These are phyloP conservation scores for grape (Vitis vinifera) DNA, from an alignment of 164 flowering plant species.

Conservation along the genomic window ASM3070453v1 NC_081810.1:7840001-7840500, in stretches of 20 bases:
- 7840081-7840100: slow-evolving; percentile 79
- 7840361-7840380: slow-evolving; percentile 62
- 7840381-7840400: slow-evolving; percentile 93
- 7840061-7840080: slow-evolving; percentile 66
- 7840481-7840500: slow-evolving; percentile 50
- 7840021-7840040: slow-evolving; percentile 76
- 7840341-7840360: slow-evolving; percentile 76
- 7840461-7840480: slow-evolving; percentile 32
- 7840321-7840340: slow-evolving; percentile 70
- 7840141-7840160: slow-evolving; percentile 75
- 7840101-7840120: slow-evolving; percentile 87
- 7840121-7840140: slow-evolving; percentile 85
- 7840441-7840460: slow-evolving; percentile 35
- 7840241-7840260: slow-evolving; percentile 86
- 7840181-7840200: slow-evolving; percentile 89
- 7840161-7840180: slow-evolving; percentile 80
- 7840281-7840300: slow-evolving; percentile 75
- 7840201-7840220: slow-evolving; percentile 69
- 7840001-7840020: slow-evolving; percentile 89
- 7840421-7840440: slow-evolving; percentile 56
- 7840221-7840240: slow-evolving; percentile 81
- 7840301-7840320: slow-evolving; percentile 67
- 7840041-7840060: slow-evolving; percentile 67
- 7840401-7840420: slow-evolving; percentile 51
- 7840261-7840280: slow-evolving; percentile 67